phyloP scores from a whole-genome alignment of 202 grass and related monocot genomes.

The Bolboschoenoplectus hybrid region DNA sequence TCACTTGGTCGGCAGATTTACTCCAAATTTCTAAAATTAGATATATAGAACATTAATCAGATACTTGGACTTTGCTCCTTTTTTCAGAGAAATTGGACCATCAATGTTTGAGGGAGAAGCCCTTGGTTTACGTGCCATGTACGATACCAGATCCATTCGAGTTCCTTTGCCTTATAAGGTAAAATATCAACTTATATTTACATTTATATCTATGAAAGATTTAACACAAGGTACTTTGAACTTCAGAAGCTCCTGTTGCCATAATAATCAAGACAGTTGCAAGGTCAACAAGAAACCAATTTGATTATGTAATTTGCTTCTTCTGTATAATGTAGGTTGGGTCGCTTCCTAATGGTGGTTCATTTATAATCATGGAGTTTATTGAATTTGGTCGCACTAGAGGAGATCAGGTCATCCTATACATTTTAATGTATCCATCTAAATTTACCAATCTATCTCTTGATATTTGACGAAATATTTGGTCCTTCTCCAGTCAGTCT shows the following conservation, averaged over 20 bases:
- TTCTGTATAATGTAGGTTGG: conserved; percentile 44
- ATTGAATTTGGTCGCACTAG: conserved; percentile 53
- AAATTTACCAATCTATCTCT: conserved; percentile 25
- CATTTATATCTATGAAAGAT: background rate
- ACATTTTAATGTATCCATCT: background rate
- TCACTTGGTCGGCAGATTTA: background rate
- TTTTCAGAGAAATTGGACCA: conserved; percentile 50
- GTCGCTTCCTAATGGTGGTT: conserved; percentile 48
- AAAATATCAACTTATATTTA: background rate
- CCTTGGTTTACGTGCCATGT: conserved; percentile 54
- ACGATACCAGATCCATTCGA: conserved; percentile 51
- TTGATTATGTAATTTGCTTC: background rate
- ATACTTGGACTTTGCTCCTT: background rate
- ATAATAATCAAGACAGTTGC: background rate
- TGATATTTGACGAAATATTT: conserved; percentile 41
- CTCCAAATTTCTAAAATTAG: background rate
- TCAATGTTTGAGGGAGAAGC: conserved; percentile 62
- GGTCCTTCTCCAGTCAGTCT: conserved; percentile 40
- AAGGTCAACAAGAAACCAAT: background rate
- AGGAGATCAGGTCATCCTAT: conserved; percentile 48
- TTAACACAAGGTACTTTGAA: background rate
- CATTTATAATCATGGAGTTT: conserved; percentile 60
- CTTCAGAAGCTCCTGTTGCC: background rate
- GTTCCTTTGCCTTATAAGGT: conserved; percentile 59
- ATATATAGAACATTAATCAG: background rate